Conservation (phyloP, 257 asterid genomes). For the Parsonsia alboflavescens region DNA sequence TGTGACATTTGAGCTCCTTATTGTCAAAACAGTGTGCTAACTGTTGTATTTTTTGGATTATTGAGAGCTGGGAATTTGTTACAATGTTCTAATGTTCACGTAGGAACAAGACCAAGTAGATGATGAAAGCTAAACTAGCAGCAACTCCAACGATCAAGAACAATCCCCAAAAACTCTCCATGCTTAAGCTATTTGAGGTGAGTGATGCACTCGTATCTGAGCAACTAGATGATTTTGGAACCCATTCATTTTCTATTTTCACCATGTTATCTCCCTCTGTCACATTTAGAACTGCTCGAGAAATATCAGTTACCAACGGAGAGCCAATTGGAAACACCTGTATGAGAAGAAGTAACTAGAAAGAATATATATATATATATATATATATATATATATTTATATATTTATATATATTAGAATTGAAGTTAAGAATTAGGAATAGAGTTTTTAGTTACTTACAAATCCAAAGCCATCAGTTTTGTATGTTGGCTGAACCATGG, state of each 20-base stretch:
- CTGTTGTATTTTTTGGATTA: not conserved
- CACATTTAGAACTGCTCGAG: slow-evolving; percentile 39
- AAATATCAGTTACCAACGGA: slow-evolving; percentile 37
- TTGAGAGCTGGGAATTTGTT: not conserved
- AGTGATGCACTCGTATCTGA: not conserved
- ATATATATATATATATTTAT: too few relatives aligned
- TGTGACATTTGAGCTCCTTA: slow-evolving; percentile 1
- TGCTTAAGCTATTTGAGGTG: slow-evolving; percentile 21
- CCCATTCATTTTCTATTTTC: slow-evolving; percentile 21
- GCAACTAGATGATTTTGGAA: slow-evolving; percentile 20
- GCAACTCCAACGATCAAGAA: slow-evolving; percentile 36
- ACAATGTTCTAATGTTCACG: slow-evolving; percentile 21
- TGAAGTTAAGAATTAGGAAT: too few relatives aligned
- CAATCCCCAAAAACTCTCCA: slow-evolving; percentile 40
- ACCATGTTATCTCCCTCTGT: slow-evolving; percentile 33
- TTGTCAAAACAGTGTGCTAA: not conserved
- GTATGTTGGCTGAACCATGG: slow-evolving; percentile 34
- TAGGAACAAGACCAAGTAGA: slow-evolving; percentile 30
- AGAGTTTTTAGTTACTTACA: slow-evolving; percentile 24
- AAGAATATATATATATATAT: too few relatives aligned
- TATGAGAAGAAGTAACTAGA: too few relatives aligned
- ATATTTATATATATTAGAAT: too few relatives aligned
- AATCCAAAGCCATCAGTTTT: slow-evolving; percentile 49
- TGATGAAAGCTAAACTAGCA: slow-evolving; percentile 25
- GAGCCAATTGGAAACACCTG: slow-evolving; percentile 55